phyloP scores from a whole-genome alignment of 2,329 filamentous ascomycete genomes.

The Fusarium nematophilum region DNA sequence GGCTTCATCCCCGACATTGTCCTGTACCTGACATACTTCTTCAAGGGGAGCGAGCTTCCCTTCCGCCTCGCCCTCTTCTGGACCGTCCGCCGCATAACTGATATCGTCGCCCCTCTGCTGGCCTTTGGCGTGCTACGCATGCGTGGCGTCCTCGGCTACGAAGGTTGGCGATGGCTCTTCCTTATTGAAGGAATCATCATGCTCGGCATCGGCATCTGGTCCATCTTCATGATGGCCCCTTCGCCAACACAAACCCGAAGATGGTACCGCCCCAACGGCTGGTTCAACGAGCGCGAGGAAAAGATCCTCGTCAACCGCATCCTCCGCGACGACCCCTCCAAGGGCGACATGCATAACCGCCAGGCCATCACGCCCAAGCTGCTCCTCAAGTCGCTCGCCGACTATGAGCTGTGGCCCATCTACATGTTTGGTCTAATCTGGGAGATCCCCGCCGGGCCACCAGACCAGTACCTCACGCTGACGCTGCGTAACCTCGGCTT shows the following conservation, averaged over 20 bases:
- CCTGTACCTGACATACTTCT: constrained; percentile 48
- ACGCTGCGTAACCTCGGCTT: constrained; percentile 40
- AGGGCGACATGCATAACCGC: constrained; percentile 71
- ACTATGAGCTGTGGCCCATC: constrained; percentile 68
- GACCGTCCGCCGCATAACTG: constrained; percentile 20
- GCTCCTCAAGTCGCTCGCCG: constrained; percentile 63
- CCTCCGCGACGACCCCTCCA: constrained; percentile 66
- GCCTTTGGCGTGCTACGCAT: constrained; percentile 41
- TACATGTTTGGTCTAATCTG: constrained; percentile 62
- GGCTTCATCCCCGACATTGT: constrained; percentile 59
- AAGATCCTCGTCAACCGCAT: constrained; percentile 68
- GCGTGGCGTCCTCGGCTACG: constrained; percentile 35
- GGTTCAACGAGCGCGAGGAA: constrained; percentile 55
- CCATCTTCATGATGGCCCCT: constrained; percentile 43
- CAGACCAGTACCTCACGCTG: constrained; percentile 63
- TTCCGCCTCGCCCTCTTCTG: constrained; percentile 33
- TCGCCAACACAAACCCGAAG: constrained; percentile 59
- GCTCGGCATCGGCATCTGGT: constrained; percentile 37
- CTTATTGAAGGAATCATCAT: constrained; percentile 56
- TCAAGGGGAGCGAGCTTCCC: constrained; percentile 47
- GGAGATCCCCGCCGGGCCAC: constrained; percentile 59
- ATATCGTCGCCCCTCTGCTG: constrained; percentile 36
- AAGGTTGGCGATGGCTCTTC: constrained; percentile 51
- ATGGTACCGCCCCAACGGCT: constrained; percentile 63
- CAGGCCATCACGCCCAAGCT: constrained; percentile 56